These are phyloP conservation scores for Fusarium sp. DNA, from an alignment of 2,329 filamentous ascomycete genomes.

Conservation along the genomic window DNA sequence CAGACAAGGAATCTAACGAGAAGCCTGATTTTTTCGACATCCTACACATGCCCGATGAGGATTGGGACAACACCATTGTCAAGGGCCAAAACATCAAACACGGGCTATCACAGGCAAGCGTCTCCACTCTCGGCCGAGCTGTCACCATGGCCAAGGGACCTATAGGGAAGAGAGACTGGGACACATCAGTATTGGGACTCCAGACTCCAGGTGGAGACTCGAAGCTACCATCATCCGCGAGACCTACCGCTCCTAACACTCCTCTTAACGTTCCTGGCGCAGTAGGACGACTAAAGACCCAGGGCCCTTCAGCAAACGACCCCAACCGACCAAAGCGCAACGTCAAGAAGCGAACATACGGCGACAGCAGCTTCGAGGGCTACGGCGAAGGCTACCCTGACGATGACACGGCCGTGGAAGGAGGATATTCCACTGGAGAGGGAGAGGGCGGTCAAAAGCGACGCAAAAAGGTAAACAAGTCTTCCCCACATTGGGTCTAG, in stretches of 20 bases:
- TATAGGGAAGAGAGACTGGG: conserved; percentile 68
- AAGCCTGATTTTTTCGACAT: conserved; percentile 66
- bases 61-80: conserved; percentile 67
- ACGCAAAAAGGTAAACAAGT: conserved; percentile 71
- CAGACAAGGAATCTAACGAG: conserved; percentile 62
- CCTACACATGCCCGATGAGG: conserved; percentile 65
- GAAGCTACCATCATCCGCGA: conserved; percentile 59
- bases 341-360: conserved; percentile 81
- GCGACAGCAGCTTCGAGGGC: conserved; percentile 79
- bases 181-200: conserved; percentile 70
- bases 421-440: conserved; percentile 79
- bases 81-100: conserved; percentile 67
- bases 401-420: conserved; percentile 70
- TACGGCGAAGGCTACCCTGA: conserved; percentile 80
- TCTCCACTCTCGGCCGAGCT: conserved; percentile 63
- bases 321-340: conserved; percentile 71
- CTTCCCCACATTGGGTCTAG: conserved; percentile 25
- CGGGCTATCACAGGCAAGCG: conserved; percentile 63
- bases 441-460: conserved; percentile 75
- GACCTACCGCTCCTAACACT: conserved; percentile 66
- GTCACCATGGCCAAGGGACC: conserved; percentile 69
- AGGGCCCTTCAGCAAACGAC: conserved; percentile 58
- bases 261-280: conserved; percentile 57
- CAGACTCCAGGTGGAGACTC: conserved; percentile 59
- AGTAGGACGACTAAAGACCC: conserved; percentile 56